Conservation (phyloP, 2,329 filamentous ascomycete species). For the Colletotrichum siamense region DNA sequence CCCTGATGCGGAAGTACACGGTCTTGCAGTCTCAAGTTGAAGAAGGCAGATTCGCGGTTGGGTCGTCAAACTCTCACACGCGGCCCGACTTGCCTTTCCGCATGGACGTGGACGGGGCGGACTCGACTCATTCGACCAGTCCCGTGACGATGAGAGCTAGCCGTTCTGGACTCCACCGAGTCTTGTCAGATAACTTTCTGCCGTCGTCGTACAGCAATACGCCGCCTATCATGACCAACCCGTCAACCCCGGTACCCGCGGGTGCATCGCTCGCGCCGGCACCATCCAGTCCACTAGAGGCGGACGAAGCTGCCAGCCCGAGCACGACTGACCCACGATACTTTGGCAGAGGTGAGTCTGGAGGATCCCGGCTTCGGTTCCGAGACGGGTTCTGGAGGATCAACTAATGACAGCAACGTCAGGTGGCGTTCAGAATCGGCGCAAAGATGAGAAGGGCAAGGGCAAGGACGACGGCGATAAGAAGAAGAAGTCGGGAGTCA, state of each 20-base stretch:
- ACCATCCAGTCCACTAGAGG: conserved; percentile 34
- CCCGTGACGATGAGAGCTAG: conserved; percentile 40
- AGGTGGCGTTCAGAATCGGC: conserved; percentile 55
- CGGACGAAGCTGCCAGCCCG: conserved; percentile 34
- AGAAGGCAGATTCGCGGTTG: conserved; percentile 18
- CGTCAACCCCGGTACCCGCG: conserved; percentile 30
- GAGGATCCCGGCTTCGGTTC: neutral
- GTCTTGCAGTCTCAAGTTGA: conserved; percentile 49
- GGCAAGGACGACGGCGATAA: conserved; percentile 46
- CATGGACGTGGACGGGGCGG: conserved; percentile 24
- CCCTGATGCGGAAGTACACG: conserved; percentile 57
- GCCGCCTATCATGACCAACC: conserved; percentile 43
- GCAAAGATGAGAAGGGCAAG: conserved; percentile 57
- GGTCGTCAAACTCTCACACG: conserved; percentile 18
- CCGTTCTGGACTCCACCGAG: conserved; percentile 37
- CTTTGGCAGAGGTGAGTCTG: conserved; percentile 50
- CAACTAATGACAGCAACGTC: conserved; percentile 7
- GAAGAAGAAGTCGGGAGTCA: conserved; percentile 42
- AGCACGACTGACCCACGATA: conserved; percentile 42
- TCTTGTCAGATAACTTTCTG: conserved; percentile 48
- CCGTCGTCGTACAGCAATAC: conserved; percentile 48
- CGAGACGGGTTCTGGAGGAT: conserved; percentile 35
- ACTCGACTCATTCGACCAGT: conserved; percentile 33
- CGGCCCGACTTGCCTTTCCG: conserved; percentile 19
- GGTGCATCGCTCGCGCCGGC: conserved; percentile 41